Conservation (phyloP, 2,329 filamentous ascomycete genomes). For the Cordyceps javanica region DNA sequence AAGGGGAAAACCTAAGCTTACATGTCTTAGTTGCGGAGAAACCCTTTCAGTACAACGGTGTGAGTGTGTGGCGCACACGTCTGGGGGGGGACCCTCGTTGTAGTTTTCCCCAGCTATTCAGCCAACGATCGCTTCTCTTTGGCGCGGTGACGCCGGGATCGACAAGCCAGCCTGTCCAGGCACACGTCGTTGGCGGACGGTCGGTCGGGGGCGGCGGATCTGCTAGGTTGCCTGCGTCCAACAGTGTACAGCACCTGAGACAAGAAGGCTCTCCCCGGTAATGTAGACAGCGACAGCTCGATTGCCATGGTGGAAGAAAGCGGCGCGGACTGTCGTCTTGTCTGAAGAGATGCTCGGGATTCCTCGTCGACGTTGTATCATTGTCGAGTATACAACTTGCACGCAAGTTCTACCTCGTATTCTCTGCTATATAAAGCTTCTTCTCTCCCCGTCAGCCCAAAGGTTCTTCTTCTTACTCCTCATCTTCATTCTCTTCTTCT, state of each 20-base stretch:
- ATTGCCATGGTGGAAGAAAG: too few species aligned
- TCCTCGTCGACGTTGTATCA: too few species aligned
- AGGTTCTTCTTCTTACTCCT: background rate
- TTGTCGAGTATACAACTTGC: too few species aligned
- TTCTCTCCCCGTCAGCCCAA: too few species aligned
- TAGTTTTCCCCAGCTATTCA: background rate
- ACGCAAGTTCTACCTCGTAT: background rate
- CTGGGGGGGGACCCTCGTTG: too few species aligned
- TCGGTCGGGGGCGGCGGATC: background rate
- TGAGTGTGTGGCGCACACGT: too few species aligned
- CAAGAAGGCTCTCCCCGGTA: background rate
- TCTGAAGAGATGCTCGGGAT: background rate
- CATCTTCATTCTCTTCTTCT: background rate
- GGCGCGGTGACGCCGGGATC: background rate
- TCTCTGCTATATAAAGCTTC: background rate
- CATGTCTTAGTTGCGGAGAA: too few species aligned
- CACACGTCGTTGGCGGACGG: background rate
- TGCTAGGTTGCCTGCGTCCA: too few species aligned
- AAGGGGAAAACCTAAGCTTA: too few species aligned
- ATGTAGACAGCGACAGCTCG: background rate
- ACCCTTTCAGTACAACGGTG: too few species aligned
- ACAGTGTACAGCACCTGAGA: background rate
- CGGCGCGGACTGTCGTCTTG: too few species aligned
- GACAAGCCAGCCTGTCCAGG: background rate
- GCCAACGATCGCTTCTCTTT: background rate